Percentiles rank a stretch among this genome's conserved stretches.
Conservation (phyloP, 768 basidiomycete genomes). For the Hemileccinum rubropunctum region DNA sequence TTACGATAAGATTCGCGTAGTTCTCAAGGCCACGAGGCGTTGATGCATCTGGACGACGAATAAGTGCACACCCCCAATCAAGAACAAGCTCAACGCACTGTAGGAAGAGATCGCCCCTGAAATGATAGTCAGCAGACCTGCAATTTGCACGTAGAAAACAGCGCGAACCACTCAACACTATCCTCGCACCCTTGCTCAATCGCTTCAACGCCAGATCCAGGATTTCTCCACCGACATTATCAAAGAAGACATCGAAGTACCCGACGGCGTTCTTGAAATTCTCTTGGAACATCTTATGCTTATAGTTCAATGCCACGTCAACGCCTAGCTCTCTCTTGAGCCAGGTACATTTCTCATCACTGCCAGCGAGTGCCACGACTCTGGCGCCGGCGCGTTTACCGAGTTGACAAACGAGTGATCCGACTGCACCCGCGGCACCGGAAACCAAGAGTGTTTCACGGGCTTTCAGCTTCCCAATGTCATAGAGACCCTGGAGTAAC, state of each 20-base stretch:
- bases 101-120: conserved; percentile 84
- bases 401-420: conserved; percentile 80
- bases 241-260: conserved; percentile 82
- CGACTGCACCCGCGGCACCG: conserved; percentile 90
- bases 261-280: conserved; percentile 72
- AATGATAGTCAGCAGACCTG: conserved; percentile 5
- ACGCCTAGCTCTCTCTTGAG: conserved; percentile 82
- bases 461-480: conserved; percentile 74
- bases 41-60: conserved; percentile 42
- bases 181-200: conserved; percentile 73
- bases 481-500: conserved; percentile 65
- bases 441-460: conserved; percentile 87
- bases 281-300: conserved; percentile 62
- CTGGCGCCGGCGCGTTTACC: conserved; percentile 76
- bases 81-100: conserved; percentile 46
- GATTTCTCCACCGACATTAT: conserved; percentile 81
- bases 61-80: not conserved
- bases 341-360: conserved; percentile 80
- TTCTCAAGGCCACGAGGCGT: conserved; percentile 65
- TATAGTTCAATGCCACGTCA: conserved; percentile 86
- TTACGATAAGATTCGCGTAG: conserved; percentile 68
- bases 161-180: conserved; percentile 76
- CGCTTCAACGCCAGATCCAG: conserved; percentile 74
- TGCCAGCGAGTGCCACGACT: conserved; percentile 88
- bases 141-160: not conserved